Conservation (phyloP, 139 green algal genomes). For the Picochlorum sp. region DNA sequence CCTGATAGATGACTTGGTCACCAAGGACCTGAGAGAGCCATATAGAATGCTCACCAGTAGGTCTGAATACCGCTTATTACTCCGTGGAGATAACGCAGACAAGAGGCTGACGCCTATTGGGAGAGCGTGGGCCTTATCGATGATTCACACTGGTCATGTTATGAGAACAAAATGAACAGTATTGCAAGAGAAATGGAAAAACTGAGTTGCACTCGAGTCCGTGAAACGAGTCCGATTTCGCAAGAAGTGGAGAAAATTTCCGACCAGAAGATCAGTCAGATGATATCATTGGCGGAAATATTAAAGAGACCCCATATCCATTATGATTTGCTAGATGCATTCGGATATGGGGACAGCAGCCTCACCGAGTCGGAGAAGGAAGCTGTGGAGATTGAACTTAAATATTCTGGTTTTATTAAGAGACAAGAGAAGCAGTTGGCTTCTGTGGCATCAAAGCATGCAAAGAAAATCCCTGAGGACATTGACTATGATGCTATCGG, state of each 20-base stretch:
- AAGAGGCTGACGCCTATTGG: slow-evolving; percentile 80
- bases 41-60: slow-evolving; percentile 93
- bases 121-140: slow-evolving; percentile 77
- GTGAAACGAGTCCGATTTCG: slow-evolving; percentile 27
- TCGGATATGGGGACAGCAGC: slow-evolving; percentile 25
- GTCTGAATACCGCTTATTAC: slow-evolving; percentile 88
- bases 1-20: slow-evolving; percentile 93
- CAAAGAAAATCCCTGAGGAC: slow-evolving; percentile 53
- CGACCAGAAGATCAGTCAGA: slow-evolving; percentile 43
- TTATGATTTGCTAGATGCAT: slow-evolving; percentile 62
- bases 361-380: slow-evolving; percentile 60
- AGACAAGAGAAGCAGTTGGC: slow-evolving; percentile 74
- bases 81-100: slow-evolving; percentile 94
- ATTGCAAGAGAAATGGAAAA: slow-evolving; percentile 65
- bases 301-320: slow-evolving; percentile 81
- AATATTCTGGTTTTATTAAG: slow-evolving; percentile 93
- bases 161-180: slow-evolving; percentile 47
- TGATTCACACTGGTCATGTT: slow-evolving; percentile 62
- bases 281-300: slow-evolving; percentile 69
- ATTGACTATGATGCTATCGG: slow-evolving; percentile 67
- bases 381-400: slow-evolving; percentile 89
- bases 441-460: slow-evolving; percentile 43
- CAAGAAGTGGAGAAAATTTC: slow-evolving; percentile 36
- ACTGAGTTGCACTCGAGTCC: slow-evolving; percentile 47
- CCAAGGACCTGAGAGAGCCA: slow-evolving; percentile 90